Evolutionary conservation across 1,139 yeast genomes (phyloP), one percentile per base, ranked within the genome.

Genomic region (Kluyveromyces marxianus): DNA sequence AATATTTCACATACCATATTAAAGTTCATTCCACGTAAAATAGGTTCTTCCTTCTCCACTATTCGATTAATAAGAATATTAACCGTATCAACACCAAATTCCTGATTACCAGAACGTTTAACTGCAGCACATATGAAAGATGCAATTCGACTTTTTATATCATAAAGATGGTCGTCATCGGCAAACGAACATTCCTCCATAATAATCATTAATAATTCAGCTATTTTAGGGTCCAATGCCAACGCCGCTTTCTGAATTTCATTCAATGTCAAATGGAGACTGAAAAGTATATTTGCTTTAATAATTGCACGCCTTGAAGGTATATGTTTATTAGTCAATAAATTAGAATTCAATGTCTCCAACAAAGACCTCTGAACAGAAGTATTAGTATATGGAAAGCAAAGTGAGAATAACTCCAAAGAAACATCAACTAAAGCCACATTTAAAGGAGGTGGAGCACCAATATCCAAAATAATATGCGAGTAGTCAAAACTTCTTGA

Each of bases 281-380:
- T 83, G 28, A 83, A 70, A 2, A 86, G 69, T 0, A 77, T 65
- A 57, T 89, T 89, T 3, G 83, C 70, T 5, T 74, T 65, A 7
- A 83, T 70, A 0, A 92, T 87, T 2, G 65, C 65, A 36, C 62
- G 69, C 62, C 75, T 67, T n/a, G 67, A 52, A 26, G 62, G 51
- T 30, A 60, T 54, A 34, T 68, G 52, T 37, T 65, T 53, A 57
- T 58, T 65, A 33, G 68, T 67, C 39, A 69, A 62, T 35, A 79
- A 54, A 5, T 82, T 76, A 3, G 81, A 70, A 54, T 90, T 74
- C 51, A 92, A 68, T 50, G 83, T 89, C 54, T 90, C 97, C 41
- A 92, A 65, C 34, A 92, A 72, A 1, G 97, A 88, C 48, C 84
- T 82, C 59, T 92, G 97, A 47, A 92, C 84, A 52, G 88, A 86